Evolutionary conservation across 352 stramenopile genomes (phyloP), one percentile per base, ranked within the genome.

Genomic region (Pythium angustatum): DNA sequence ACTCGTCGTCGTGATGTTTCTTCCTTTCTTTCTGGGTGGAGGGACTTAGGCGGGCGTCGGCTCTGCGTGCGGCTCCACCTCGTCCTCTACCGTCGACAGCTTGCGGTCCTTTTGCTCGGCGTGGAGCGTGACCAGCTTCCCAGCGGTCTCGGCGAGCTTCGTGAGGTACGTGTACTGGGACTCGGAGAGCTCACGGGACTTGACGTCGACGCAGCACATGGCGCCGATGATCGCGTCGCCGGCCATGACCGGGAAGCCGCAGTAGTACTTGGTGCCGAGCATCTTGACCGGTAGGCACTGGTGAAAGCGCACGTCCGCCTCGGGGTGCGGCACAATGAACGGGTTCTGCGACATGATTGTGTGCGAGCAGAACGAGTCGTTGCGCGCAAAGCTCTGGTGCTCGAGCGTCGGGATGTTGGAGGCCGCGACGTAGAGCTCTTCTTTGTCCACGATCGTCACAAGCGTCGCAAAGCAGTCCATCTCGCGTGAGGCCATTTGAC

Each of bases 271-370:
- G 31, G 78, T 72, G 14, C 70, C 68, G 31, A 83, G 72, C 53
- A 58, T 62, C 33, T 33, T 59, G 64, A 66, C 68, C 1, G 72
- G 66, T 5, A 51, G 21, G 14, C 57, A 62, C 36, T 81, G 66
- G 54, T 78, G 71, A 28, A 93, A 93, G n/a, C 83, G 83, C 56
- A 90, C 77, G 66, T 93, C 83, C 0, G 81, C 70, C 33, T 86
- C 76, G 0, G 76, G 68, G 48, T 89, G 77, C 8, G 71, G 76
- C 68, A 85, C 77, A 34, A 92, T 72, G 5, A 93, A 69, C 5
- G 83, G 81, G 63, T 87, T 77, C 27, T 66, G 26, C 45, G 76
- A 73, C 62, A 93, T 69, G 50, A 93, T 83, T 28, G 68, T 79
- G 43, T 91, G 84, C 21, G 78, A 64, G 48, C 84, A 93, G 55